These are phyloP conservation scores for Podaxis rugospora DNA, from an alignment of 768 basidiomycete genomes.

Conservation along the genomic window DNA sequence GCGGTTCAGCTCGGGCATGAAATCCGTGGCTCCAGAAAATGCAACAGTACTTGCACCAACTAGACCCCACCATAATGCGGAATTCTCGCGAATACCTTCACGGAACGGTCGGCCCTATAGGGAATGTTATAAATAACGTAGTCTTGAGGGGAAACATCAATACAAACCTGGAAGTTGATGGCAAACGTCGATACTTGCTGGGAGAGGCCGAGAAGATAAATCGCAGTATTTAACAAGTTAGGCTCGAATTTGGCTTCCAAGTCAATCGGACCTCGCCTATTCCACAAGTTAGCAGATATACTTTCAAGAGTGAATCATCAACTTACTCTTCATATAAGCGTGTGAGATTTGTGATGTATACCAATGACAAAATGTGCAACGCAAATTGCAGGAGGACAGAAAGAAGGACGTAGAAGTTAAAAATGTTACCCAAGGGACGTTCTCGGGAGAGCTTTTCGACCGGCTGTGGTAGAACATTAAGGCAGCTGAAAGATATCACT, in stretches of 20 bases:
- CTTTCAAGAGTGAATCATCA: not conserved
- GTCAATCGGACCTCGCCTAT: conserved; percentile 72
- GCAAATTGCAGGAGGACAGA: conserved; percentile 93
- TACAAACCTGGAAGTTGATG: conserved; percentile 87
- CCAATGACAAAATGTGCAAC: conserved; percentile 82
- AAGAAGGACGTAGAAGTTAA: conserved; percentile 91
- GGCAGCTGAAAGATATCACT: not conserved
- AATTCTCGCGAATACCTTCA: conserved; percentile 95
- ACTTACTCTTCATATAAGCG: conserved; percentile 74
- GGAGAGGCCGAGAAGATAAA: conserved; percentile 91
- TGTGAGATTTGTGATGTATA: conserved; percentile 90
- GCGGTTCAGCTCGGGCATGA: conserved; percentile 90
- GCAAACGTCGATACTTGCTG: conserved; percentile 99
- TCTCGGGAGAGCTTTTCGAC: conserved; percentile 93
- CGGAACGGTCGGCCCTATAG: conserved; percentile 90
- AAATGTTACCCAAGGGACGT: conserved; percentile 91
- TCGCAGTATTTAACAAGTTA: conserved; percentile 90
- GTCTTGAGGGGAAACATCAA: not conserved
- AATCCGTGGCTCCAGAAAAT: conserved; percentile 89
- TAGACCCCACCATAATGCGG: conserved; percentile 89
- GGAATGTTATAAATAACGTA: not conserved
- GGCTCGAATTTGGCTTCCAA: conserved; percentile 97
- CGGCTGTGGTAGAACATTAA: conserved; percentile 47
- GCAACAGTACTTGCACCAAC: conserved; percentile 88
- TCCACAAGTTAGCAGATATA: not conserved